These are phyloP conservation scores for Ophiostoma sp. DNA, from an alignment of 2,329 filamentous ascomycete species.

Conservation along the genomic window DNA sequence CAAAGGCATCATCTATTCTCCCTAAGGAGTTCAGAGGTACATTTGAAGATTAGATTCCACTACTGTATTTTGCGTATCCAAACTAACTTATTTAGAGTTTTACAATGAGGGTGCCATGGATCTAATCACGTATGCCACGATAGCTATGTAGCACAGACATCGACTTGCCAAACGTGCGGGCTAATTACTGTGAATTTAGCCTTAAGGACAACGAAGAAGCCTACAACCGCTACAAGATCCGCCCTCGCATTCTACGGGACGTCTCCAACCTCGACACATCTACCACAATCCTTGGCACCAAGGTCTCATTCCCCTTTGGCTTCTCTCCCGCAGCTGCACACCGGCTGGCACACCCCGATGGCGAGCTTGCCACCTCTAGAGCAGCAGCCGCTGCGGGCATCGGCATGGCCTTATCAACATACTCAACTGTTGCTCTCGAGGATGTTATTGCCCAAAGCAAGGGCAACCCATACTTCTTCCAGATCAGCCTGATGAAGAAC, in stretches of 20 bases:
- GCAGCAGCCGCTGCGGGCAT: constrained; percentile 42
- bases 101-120: constrained; percentile 23
- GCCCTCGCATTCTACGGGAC: constrained; percentile 35
- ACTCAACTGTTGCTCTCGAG: constrained; percentile 39
- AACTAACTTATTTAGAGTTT: constrained; percentile 13
- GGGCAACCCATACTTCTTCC: constrained; percentile 41
- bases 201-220: constrained; percentile 22
- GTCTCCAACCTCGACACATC: constrained; percentile 29
- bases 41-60: not conserved
- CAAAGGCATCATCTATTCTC: not conserved
- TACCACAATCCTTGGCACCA: constrained; percentile 29
- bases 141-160: not conserved
- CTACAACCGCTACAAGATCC: constrained; percentile 25
- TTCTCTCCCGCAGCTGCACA: constrained; percentile 52
- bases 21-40: not conserved
- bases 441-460: constrained; percentile 36
- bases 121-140: constrained; percentile 15
- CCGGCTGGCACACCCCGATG: constrained; percentile 47
- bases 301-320: constrained; percentile 44
- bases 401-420: constrained; percentile 43
- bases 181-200: not conserved
- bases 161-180: not conserved
- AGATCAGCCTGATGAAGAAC: constrained; percentile 50
- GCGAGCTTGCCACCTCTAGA: constrained; percentile 46
- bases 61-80: not conserved